Base-by-base conservation (phyloP, 176 grass and related monocot species). In the Puccinellia tenuiflora region DNA sequence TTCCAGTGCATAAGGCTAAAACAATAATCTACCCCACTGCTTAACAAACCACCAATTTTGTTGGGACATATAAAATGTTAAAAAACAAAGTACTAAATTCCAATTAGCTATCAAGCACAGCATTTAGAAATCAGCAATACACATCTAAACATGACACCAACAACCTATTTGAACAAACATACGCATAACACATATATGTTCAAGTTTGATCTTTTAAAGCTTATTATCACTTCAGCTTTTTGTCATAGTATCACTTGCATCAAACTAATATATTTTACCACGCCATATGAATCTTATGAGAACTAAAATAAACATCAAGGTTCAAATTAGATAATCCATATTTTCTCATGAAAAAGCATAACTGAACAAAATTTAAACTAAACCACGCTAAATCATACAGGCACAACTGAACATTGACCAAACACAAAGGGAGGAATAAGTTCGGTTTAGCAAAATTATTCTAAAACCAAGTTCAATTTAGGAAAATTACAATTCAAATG, bases 381-480 rank as follows among this genome's bases (percentile, higher is more conserved):
- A 25, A 39, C 38, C 42, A 42, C 31, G 28, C 56, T 42, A 42
- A 69, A 71, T 24, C 37, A 78, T 78, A 79, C 53, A 71, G 68
- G 64, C 53, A 70, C 62, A 46, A 31, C 18, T 50, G 43, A 38
- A 68, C 43, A 20, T 51, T 76, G 47, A 67, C n/a, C 45, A 84
- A 77, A 25, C 22, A 56, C 37, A 31, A 68, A 9, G 2, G 31
- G 11, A 68, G 26, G 67, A 31, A 28, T 55, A 25, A 56, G 60
- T 45, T 56, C 25, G 21, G 14, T 9, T 37, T 53, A 46, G 66
- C 16, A 64, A 64, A 18, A 62, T 43, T 71, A 45, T 26, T 71
- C n/a, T 45, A 78, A 68, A 55, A 68, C 53, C 50, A 85, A 33
- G 33, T 68, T 62, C 31, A 52, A 53, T 52, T 60, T 61, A 59